These are phyloP conservation scores for Bombardia bombarda DNA, from an alignment of 495 filamentous ascomycete species.

Conservation along the genomic window DNA sequence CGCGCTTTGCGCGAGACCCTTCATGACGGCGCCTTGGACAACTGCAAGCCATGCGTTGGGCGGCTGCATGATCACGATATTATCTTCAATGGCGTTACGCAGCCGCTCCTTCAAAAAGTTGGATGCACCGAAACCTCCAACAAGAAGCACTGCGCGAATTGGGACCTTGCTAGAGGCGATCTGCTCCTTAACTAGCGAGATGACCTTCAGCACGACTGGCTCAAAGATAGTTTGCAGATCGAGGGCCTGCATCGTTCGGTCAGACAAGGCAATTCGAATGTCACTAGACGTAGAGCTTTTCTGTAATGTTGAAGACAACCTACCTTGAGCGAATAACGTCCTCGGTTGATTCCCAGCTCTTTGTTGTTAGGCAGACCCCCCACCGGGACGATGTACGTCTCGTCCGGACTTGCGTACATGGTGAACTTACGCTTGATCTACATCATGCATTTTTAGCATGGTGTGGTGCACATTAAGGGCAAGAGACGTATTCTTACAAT, in stretches of 20 bases:
- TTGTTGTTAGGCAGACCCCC: constrained; percentile 21
- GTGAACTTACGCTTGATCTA: constrained; percentile 25
- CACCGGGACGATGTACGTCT: constrained; percentile 27
- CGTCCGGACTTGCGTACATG: constrained; percentile 12
- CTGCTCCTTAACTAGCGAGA: constrained; percentile 53
- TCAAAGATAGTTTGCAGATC: constrained; percentile 49
- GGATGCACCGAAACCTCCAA: constrained; percentile 64
- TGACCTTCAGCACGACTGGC: constrained; percentile 48
- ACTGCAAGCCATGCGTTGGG: constrained; percentile 50
- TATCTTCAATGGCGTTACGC: constrained; percentile 21
- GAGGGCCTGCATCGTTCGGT: constrained; percentile 16
- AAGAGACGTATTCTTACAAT: constrained; percentile 7
- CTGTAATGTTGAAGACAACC: neutral
- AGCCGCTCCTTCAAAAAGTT: constrained; percentile 56
- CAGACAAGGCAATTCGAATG: neutral
- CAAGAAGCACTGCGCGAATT: constrained; percentile 53
- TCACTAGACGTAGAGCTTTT: too few species aligned
- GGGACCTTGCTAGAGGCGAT: constrained; percentile 35
- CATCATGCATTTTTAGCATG: neutral
- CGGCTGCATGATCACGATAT: constrained; percentile 51
- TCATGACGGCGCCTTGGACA: constrained; percentile 36
- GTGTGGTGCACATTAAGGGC: neutral
- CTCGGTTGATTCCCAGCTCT: constrained; percentile 19
- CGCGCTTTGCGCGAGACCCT: constrained; percentile 28
- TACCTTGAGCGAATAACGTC: constrained; percentile 21